These are phyloP conservation scores for Orbilia javanica DNA, from an alignment of 2,329 filamentous ascomycete genomes.

Conservation along the genomic window DNA sequence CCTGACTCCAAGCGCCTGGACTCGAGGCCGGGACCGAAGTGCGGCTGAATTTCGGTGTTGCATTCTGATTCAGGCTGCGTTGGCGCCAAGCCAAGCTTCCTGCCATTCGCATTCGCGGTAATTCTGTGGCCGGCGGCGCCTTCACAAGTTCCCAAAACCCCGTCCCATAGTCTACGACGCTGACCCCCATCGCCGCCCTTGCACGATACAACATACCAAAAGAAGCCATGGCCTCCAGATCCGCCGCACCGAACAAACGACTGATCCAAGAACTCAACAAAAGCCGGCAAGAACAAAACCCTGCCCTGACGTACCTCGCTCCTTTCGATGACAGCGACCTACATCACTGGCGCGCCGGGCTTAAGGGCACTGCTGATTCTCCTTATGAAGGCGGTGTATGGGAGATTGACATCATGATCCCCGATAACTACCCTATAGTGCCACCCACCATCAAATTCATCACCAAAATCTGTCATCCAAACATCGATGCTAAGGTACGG, in stretches of 20 bases:
- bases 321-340: constrained; percentile 61
- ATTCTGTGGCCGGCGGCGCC: neutral
- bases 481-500: constrained; percentile 74
- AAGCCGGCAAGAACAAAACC: constrained; percentile 59
- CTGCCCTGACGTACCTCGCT: constrained; percentile 60
- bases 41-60: constrained; percentile 15
- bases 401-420: constrained; percentile 82
- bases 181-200: neutral
- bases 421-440: constrained; percentile 80
- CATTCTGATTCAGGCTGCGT: neutral
- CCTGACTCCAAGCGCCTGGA: no score
- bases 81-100: constrained; percentile 30
- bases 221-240: constrained; percentile 45
- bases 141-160: neutral
- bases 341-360: constrained; percentile 61
- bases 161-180: no score
- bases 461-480: constrained; percentile 89
- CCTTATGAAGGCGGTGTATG: constrained; percentile 76
- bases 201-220: constrained; percentile 11
- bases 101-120: constrained; percentile 22
- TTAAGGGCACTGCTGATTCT: constrained; percentile 60
- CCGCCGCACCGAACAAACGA: constrained; percentile 52
- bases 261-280: constrained; percentile 61
- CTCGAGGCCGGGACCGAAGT: no score
- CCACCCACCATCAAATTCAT: constrained; percentile 83